These are phyloP conservation scores for Taxawa tesnikishii DNA, from an alignment of 2,329 filamentous ascomycete genomes.

Conservation along the genomic window DNA sequence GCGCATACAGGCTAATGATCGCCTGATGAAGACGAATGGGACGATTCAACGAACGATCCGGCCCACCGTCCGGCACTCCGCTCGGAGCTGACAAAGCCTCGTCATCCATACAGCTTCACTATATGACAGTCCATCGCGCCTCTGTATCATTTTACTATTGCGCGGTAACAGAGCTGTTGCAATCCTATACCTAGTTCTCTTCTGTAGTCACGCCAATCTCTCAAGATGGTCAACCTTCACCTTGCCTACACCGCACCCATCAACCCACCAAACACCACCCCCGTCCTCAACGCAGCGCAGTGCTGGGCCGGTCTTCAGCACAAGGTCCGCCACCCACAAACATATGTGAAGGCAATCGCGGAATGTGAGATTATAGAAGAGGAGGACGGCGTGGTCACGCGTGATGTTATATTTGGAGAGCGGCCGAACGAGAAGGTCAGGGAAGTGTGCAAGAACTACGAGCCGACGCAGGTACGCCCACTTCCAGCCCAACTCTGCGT, in stretches of 20 bases:
- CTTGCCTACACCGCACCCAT: conserved; percentile 30
- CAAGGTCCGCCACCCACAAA: conserved; percentile 32
- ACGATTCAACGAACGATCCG: too few species aligned
- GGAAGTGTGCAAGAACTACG: conserved; percentile 26
- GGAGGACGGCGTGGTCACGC: conserved; percentile 18
- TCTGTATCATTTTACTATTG: background rate
- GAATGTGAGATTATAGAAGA: conserved; percentile 29
- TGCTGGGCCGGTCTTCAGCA: conserved; percentile 33
- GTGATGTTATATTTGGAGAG: conserved; percentile 27
- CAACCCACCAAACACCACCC: conserved; percentile 26
- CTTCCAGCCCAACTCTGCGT: too few species aligned
- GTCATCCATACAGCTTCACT: too few species aligned
- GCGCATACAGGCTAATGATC: too few species aligned
- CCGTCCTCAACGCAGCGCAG: conserved; percentile 24
- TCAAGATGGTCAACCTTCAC: conserved; percentile 27
- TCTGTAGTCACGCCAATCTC: too few species aligned
- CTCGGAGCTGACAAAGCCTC: too few species aligned
- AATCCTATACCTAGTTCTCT: too few species aligned
- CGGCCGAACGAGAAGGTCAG: conserved; percentile 17
- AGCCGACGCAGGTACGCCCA: conserved; percentile 29
- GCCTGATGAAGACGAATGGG: too few species aligned
- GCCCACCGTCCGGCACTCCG: too few species aligned
- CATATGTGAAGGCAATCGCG: conserved; percentile 32
- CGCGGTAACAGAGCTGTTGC: too few species aligned
- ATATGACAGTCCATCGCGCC: background rate